Conservation (phyloP, 139 green algal genomes). For the Chlamydomonas urium region DNA sequence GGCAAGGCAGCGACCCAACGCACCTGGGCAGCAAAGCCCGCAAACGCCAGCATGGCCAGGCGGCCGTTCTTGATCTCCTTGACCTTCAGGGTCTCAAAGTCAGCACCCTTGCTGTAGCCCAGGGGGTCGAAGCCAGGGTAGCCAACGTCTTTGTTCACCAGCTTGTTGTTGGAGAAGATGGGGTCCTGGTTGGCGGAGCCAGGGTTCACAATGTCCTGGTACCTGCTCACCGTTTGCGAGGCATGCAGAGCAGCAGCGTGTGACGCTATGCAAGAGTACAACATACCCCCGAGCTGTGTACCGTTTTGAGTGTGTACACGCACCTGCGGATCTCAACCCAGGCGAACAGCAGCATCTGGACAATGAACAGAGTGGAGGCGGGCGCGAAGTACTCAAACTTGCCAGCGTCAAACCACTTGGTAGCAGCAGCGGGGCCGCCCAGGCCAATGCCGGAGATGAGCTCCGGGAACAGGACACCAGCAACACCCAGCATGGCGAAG, state of each 20-base stretch:
- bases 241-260: too few relatives aligned
- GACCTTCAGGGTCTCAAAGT: slow-evolving; percentile 57
- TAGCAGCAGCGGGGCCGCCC: slow-evolving; percentile 7
- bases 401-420: not conserved
- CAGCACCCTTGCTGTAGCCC: slow-evolving; percentile 63
- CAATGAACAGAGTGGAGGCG: slow-evolving; percentile 50
- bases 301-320: too few relatives aligned
- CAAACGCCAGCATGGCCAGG: slow-evolving; percentile 64
- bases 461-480: slow-evolving; percentile 58
- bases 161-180: slow-evolving; percentile 54
- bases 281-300: too few relatives aligned
- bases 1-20: too few relatives aligned
- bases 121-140: slow-evolving; percentile 83
- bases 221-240: too few relatives aligned
- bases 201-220: slow-evolving; percentile 80
- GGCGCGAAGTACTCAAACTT: slow-evolving; percentile 44
- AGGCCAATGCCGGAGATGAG: not conserved
- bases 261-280: too few relatives aligned
- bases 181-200: slow-evolving; percentile 58
- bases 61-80: slow-evolving; percentile 90
- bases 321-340: slow-evolving; percentile 64
- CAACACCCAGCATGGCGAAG: slow-evolving; percentile 70
- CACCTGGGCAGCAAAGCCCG: slow-evolving; percentile 49
- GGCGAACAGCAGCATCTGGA: slow-evolving; percentile 66
- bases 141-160: slow-evolving; percentile 36